A percentile compares a stretch with the other conserved stretches of the same genome.
phyloP scores from a whole-genome alignment of 75 land plant species.

The Selaginella moellendorffii region DNA sequence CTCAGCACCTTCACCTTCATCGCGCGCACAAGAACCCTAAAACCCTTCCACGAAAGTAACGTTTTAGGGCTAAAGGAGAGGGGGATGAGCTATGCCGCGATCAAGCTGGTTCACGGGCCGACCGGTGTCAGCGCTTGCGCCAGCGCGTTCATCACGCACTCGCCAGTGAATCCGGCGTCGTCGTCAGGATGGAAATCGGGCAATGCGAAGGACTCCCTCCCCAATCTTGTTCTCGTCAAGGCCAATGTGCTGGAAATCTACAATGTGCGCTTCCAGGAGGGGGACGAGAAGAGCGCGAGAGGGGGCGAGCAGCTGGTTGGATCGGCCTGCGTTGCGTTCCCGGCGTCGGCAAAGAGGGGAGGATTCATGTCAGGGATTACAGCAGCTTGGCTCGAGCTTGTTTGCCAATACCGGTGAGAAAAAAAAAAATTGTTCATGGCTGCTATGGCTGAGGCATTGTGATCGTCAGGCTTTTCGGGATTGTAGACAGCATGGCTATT shows the following conservation, averaged over 20 bases:
- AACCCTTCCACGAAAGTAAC: no score
- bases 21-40: background rate
- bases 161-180: slow-evolving; percentile 12
- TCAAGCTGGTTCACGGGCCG: slow-evolving; percentile 78
- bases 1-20: background rate
- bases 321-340: slow-evolving; percentile 3
- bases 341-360: slow-evolving; percentile 28
- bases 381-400: slow-evolving; percentile 71
- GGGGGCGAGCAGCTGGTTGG: slow-evolving; percentile 1
- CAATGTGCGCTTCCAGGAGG: slow-evolving; percentile 58
- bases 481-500: slow-evolving; percentile 71
- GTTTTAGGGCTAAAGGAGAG: no score
- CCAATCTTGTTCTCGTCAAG: slow-evolving; percentile 69
- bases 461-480: slow-evolving; percentile 71
- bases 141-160: slow-evolving; percentile 77
- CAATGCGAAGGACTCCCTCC: slow-evolving; percentile 29
- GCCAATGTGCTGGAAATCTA: slow-evolving; percentile 77
- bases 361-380: slow-evolving; percentile 58
- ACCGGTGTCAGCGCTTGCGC: slow-evolving; percentile 80
- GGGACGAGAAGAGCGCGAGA: slow-evolving; percentile 18
- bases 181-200: slow-evolving; percentile 9
- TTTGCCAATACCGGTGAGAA: slow-evolving; percentile 68
- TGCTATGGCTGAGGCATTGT: no score
- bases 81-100: slow-evolving; percentile 82
- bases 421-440: no score